These are phyloP conservation scores for Tulasnella sp. DNA, from an alignment of 768 basidiomycete species.

Conservation along the genomic window DNA sequence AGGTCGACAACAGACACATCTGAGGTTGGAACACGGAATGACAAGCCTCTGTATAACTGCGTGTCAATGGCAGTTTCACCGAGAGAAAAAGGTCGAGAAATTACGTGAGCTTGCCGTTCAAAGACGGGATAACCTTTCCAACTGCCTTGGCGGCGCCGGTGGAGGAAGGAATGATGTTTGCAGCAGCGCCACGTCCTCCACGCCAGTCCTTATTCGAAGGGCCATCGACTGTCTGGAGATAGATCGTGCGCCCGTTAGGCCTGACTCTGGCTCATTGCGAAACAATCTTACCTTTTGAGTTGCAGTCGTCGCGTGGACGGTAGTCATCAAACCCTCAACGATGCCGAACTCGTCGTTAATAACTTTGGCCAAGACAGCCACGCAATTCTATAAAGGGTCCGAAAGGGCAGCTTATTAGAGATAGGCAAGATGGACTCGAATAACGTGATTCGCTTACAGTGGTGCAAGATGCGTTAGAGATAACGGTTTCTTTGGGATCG, in stretches of 20 bases:
- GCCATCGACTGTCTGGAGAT: constrained; percentile 67
- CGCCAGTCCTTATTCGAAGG: constrained; percentile 96
- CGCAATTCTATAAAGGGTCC: constrained; percentile 59
- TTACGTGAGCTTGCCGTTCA: constrained; percentile 97
- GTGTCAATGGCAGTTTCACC: no score
- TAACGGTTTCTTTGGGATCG: constrained; percentile 79
- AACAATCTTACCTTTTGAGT: constrained; percentile 51
- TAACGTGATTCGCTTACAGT: no score
- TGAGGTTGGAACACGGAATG: constrained; percentile 95
- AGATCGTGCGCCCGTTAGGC: constrained; percentile 6
- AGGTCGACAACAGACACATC: constrained; percentile 99
- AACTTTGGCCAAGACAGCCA: constrained; percentile 98
- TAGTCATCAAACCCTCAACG: constrained; percentile 96
- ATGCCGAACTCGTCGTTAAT: constrained; percentile 96
- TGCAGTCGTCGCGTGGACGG: constrained; percentile 93
- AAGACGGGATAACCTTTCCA: constrained; percentile 90
- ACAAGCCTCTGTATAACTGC: constrained; percentile 59
- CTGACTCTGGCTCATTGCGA: neutral
- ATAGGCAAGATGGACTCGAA: no score
- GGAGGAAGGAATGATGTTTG: constrained; percentile 99
- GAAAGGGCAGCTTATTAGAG: neutral
- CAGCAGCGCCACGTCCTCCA: constrained; percentile 88
- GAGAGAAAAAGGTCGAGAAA: no score
- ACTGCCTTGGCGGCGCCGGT: constrained; percentile 99
- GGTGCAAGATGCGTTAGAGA: constrained; percentile 99